Conservation (phyloP, 2,329 filamentous ascomycete species). For the Thielaviopsis populi region DNA sequence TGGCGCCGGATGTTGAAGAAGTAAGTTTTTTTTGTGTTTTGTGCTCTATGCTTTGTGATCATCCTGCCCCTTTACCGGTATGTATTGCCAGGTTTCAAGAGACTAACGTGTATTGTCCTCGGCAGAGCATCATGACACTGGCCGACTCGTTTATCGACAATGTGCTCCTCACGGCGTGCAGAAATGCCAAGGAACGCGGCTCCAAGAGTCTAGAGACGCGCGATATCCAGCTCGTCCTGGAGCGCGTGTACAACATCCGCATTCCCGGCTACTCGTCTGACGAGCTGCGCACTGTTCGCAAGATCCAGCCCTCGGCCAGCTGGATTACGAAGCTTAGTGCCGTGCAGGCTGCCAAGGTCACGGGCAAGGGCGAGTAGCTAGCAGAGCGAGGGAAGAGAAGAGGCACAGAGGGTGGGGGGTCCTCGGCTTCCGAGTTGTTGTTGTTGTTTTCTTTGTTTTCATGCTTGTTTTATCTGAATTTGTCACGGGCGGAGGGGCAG, state of each 20-base stretch:
- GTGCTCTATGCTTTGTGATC: not conserved
- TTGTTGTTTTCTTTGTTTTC: not conserved
- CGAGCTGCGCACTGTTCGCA: constrained; percentile 84
- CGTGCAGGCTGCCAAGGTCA: constrained; percentile 82
- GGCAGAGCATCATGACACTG: constrained; percentile 67
- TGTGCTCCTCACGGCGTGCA: constrained; percentile 73
- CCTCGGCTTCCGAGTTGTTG: not conserved
- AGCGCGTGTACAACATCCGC: constrained; percentile 76
- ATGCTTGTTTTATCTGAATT: not conserved
- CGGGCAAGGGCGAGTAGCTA: constrained; percentile 42
- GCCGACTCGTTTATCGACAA: constrained; percentile 93
- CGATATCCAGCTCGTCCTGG: constrained; percentile 68
- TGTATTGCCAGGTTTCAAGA: too few species aligned
- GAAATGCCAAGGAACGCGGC: constrained; percentile 81
- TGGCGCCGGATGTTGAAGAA: constrained; percentile 92
- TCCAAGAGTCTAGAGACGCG: constrained; percentile 82
- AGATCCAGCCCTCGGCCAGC: constrained; percentile 70
- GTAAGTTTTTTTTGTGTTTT: constrained; percentile 33
- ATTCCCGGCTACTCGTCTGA: constrained; percentile 91
- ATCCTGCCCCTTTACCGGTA: too few species aligned
- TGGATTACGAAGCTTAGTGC: constrained; percentile 98
- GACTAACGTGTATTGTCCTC: not conserved
- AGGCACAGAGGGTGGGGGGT: constrained; percentile 11
- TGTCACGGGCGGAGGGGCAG: not conserved
- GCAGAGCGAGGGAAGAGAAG: constrained; percentile 52